These are phyloP conservation scores for Chlamydomonas sp. DNA, from an alignment of 139 green algal genomes.

Conservation along the genomic window DNA sequence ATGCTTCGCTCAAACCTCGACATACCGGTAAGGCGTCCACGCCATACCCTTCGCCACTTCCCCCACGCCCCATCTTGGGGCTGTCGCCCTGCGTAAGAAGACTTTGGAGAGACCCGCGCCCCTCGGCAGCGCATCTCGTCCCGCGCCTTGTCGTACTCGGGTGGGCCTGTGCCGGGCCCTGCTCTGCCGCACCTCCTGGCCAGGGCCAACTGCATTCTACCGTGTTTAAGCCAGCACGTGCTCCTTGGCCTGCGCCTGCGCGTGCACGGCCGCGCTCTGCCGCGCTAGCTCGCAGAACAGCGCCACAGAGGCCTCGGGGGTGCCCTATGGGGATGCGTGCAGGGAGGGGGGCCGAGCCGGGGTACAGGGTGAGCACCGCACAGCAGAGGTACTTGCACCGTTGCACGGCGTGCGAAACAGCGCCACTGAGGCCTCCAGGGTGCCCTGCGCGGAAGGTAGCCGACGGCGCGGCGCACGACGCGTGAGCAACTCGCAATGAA, in stretches of 20 bases:
- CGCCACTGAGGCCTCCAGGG: slow-evolving; percentile 90
- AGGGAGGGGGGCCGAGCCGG: not conserved
- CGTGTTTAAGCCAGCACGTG: slow-evolving; percentile 6
- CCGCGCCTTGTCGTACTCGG: no score
- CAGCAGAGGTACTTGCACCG: not conserved
- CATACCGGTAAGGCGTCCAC: no score
- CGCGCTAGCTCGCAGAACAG: slow-evolving; percentile 91
- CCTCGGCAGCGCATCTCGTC: no score
- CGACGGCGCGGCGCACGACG: not conserved
- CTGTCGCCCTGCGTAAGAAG: no score
- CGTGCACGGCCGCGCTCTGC: slow-evolving; percentile 54
- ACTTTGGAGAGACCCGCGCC: no score
- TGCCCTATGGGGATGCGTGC: slow-evolving; percentile 62
- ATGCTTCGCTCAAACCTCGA: no score
- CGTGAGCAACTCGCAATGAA: not conserved
- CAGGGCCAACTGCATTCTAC: no score
- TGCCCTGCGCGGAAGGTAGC: slow-evolving; percentile 59
- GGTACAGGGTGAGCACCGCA: not conserved
- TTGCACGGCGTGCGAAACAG: slow-evolving; percentile 82
- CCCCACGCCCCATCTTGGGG: no score
- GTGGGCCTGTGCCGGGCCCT: no score
- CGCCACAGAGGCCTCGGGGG: slow-evolving; percentile 90
- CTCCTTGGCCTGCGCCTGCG: slow-evolving; percentile 7
- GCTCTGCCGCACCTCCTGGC: no score
- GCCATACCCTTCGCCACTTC: no score